A percentile compares a stretch with the other conserved stretches of the same genome.
Conservation (phyloP, 768 basidiomycete species). For the Suillus variegatus region DNA sequence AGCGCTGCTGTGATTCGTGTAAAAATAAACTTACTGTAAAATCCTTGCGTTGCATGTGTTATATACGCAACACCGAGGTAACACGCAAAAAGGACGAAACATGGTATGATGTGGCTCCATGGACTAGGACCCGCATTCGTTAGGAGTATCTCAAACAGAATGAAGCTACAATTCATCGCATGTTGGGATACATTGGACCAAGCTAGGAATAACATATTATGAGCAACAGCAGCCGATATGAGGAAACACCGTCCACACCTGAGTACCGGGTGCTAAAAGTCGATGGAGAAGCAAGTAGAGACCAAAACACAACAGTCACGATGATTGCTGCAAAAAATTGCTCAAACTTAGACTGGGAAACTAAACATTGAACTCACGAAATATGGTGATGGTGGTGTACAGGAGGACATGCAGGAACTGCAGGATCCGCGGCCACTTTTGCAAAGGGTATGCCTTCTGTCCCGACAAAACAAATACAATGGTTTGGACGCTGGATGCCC, state of each 20-base stretch:
- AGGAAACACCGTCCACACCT: constrained; percentile 32
- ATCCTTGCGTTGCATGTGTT: constrained; percentile 56
- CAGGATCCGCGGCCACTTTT: constrained; percentile 55
- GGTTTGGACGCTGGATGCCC: constrained; percentile 57
- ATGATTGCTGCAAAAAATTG: constrained; percentile 49
- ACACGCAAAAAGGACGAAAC: constrained; percentile 48
- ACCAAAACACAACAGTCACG: constrained; percentile 67
- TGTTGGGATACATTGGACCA: constrained; percentile 65
- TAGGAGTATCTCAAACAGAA: constrained; percentile 56
- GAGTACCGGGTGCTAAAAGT: constrained; percentile 42
- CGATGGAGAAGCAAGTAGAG: constrained; percentile 43
- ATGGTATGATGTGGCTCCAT: constrained; percentile 50
- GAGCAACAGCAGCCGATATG: constrained; percentile 4
- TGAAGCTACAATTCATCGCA: constrained; percentile 56
- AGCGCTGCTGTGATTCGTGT: constrained; percentile 4
- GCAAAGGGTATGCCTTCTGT: constrained; percentile 51
- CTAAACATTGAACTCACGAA: constrained; percentile 46
- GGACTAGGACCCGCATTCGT: constrained; percentile 54
- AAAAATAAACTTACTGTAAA: constrained; percentile 54
- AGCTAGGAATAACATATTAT: constrained; percentile 33
- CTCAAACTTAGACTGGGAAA: background rate
- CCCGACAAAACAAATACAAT: constrained; percentile 39
- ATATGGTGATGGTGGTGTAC: constrained; percentile 50
- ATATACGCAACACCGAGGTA: constrained; percentile 75
- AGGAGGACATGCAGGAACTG: constrained; percentile 61